Evolutionary conservation across 2,329 filamentous ascomycete species (phyloP).

Genomic region (Clarireedia paspali): DNA sequence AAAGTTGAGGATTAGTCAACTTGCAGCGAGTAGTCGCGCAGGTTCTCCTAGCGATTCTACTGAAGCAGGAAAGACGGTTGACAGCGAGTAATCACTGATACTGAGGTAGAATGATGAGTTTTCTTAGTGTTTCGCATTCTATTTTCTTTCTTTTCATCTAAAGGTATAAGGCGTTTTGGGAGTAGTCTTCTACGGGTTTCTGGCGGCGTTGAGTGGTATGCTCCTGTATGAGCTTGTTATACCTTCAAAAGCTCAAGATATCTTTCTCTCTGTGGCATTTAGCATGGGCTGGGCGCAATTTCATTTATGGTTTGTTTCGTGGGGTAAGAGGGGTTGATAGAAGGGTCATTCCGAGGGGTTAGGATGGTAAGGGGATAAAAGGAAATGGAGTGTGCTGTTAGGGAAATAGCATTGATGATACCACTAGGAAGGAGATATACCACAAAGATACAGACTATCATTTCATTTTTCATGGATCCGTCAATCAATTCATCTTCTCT

Average conservation of each 20-base stretch:
- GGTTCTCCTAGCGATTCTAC: conserved; percentile 2
- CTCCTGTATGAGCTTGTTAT: not conserved
- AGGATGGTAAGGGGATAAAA: not conserved
- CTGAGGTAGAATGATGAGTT: not conserved
- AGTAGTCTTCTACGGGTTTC: no score
- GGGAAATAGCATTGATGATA: no score
- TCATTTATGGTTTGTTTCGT: not conserved
- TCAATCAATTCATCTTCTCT: no score
- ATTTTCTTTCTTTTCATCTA: no score
- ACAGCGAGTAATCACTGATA: not conserved
- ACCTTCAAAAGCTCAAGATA: no score
- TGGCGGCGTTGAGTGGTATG: not conserved
- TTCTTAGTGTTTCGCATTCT: not conserved
- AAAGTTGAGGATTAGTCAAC: conserved; percentile 47
- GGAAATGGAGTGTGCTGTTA: not conserved
- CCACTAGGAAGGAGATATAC: no score
- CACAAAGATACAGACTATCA: no score
- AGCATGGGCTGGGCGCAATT: not conserved
- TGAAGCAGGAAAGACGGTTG: conserved; percentile 24
- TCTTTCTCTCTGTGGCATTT: not conserved
- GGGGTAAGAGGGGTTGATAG: not conserved
- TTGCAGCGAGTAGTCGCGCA: conserved; percentile 14
- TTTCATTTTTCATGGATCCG: no score
- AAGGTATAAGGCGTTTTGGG: no score
- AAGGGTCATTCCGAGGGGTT: not conserved